Percentiles rank a stretch among this genome's conserved stretches.
Evolutionary conservation across 1,284 basidiomycete species (phyloP).

Genomic region (Marasmius sp.): DNA sequence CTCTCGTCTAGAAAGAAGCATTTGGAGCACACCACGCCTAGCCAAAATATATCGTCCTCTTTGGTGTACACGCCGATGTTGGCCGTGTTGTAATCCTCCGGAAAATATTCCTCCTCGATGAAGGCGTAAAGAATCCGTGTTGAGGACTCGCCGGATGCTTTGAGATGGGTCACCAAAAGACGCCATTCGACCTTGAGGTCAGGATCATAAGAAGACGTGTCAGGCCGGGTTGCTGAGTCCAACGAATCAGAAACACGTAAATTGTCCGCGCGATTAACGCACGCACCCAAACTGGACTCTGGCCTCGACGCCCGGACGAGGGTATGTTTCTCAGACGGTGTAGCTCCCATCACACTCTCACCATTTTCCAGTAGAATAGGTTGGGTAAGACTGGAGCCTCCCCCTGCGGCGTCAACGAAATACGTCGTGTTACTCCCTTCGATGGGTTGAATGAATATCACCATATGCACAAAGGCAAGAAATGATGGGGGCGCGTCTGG

Average conservation of each 20-base stretch:
- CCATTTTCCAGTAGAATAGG: slow-evolving; percentile 33
- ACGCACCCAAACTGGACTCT: slow-evolving; percentile 25
- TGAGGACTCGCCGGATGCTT: slow-evolving; percentile 8
- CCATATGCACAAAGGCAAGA: slow-evolving; percentile 27
- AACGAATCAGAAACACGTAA: background rate
- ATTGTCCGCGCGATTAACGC: background rate
- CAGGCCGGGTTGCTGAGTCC: background rate
- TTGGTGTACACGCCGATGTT: slow-evolving; percentile 30
- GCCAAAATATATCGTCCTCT: slow-evolving; percentile 25
- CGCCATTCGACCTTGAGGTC: slow-evolving; percentile 27
- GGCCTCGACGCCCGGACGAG: slow-evolving; percentile 20
- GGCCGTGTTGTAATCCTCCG: slow-evolving; percentile 26
- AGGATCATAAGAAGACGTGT: slow-evolving; percentile 5
- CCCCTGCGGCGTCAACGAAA: slow-evolving; percentile 20
- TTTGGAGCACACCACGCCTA: slow-evolving; percentile 30
- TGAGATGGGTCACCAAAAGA: slow-evolving; percentile 28
- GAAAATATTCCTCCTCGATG: slow-evolving; percentile 34
- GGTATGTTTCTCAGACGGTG: slow-evolving; percentile 27
- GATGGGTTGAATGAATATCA: slow-evolving; percentile 36
- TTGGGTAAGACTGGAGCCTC: slow-evolving; percentile 24
- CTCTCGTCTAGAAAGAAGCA: slow-evolving; percentile 26
- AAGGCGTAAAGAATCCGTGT: slow-evolving; percentile 31
- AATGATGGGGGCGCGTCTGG: slow-evolving; percentile 23
- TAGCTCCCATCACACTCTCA: slow-evolving; percentile 23
- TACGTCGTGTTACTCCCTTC: slow-evolving; percentile 30